Evolutionary conservation across 163 green algal species (phyloP), one percentile per base, ranked within the genome.

Genomic region (Smithsoniella earleae): DNA sequence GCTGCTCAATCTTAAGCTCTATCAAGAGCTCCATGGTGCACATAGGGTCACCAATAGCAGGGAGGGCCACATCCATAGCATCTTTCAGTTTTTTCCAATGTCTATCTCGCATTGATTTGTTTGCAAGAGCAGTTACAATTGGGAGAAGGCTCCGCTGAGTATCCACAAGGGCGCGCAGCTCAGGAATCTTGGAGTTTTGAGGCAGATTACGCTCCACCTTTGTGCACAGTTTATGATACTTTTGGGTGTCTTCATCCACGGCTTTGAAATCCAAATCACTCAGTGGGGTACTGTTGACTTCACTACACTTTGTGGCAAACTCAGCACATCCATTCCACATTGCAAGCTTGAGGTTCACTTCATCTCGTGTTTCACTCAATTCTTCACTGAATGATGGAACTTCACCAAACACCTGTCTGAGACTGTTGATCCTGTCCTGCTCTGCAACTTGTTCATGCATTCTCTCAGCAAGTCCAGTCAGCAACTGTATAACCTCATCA

Each of bases 161-260:
- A 58, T 89, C 83, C 46, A 93, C 83, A n/a, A 76, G 63, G 6
- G 74, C 63, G 13, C 82, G 77, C 34, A 92, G 79, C 58, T 80
- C 52, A 2, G 82, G 81, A 46, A 88, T 83, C 36, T 89, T 77
- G 79, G 84, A 83, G 81, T 91, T 92, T 74, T 84, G 77, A 20
- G 81, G 84, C 63, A 95, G 78, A 10, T 81, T 79, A 2, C 79
- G 77, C 81, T 95, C 89, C 80, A 92, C 85, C 55, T 83, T 85
- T 43, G 80, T 79, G 54, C 87, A 78, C 16, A 66, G 55, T 80
- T 90, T 89, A 76, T 82, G 74, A 77, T 82, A 89, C 44, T 73
- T 80, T 72, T 44, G 46, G n/a, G 25, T 10, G 30, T 44, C 16
- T 34, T 91, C 86, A 73, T 95, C 89, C 80, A 95, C 76, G 3